These are phyloP conservation scores for Backusella mclennaniae DNA, from an alignment of 192 early-diverging fungal genomes.

Conservation along the genomic window DNA sequence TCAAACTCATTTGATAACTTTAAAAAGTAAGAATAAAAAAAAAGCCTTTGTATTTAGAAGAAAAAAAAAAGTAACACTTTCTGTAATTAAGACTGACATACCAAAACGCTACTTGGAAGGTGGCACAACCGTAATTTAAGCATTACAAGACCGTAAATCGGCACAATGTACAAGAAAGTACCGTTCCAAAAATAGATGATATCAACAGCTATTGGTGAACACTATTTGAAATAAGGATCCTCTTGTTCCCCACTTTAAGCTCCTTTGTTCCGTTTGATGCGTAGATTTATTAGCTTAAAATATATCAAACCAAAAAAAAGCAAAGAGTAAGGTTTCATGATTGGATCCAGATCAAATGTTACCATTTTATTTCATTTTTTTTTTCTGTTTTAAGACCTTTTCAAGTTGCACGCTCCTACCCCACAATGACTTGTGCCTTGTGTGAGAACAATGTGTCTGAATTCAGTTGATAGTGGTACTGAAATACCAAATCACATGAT, in stretches of 20 bases:
- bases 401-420: neutral
- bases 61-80: neutral
- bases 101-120: neutral
- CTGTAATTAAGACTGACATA: neutral
- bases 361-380: neutral
- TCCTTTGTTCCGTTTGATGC: neutral
- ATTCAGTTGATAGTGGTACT: neutral
- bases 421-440: neutral
- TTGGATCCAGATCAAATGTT: neutral
- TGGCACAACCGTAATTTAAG: neutral
- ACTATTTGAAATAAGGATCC: neutral
- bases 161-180: neutral
- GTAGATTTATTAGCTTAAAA: neutral
- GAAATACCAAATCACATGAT: neutral
- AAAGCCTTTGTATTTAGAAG: neutral
- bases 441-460: conserved; percentile 6
- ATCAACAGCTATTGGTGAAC: neutral
- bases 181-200: neutral
- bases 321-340: neutral
- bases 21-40: neutral
- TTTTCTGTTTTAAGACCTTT: neutral
- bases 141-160: neutral
- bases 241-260: neutral
- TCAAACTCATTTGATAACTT: neutral
- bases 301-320: neutral